Evolutionary conservation across 2,329 filamentous ascomycete species (phyloP), one percentile per base, ranked within the genome.

Genomic region (Exophiala sideris): DNA sequence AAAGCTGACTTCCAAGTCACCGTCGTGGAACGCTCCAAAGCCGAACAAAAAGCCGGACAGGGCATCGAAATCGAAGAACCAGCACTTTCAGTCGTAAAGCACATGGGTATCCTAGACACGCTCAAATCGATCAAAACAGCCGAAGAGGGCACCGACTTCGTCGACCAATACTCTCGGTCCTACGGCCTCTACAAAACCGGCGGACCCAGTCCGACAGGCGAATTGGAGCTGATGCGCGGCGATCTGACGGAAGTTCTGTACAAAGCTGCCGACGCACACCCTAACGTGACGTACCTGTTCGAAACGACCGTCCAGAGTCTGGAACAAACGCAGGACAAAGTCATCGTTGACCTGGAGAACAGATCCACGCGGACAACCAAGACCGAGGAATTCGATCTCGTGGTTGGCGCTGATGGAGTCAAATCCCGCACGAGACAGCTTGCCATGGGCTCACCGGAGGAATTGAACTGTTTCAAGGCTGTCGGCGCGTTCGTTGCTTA

Each of bases 21-120:
- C 21, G 56, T 64, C 47, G 36, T 61, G 48, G 62, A 64, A 52
- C 50, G 56, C 21, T 59, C 51, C 5, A 54, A 52, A 38, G 47
- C 56, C 44, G 41, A 38, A 35, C 55, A 57, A 29, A 54, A 54
- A 52, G 12, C 21, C n/a, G 61, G 61, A 29, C 60, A 62, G 48
- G 50, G 53, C 7, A 48, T 63, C 51, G 60, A 63, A 45, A 62
- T 63, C n/a, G 48, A 61, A 48, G 61, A 54, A 34, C 50, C 49
- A 34, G 61, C 60, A 38, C 36, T 61, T 21, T 21, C 50, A 21
- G 56, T 62, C 11, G 56, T 44, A 3, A 32, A 29, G 21, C 18
- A n/a, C 18, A 44, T 44, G 41, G 61, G 56, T 16, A 48, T 64
- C 24, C 46, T 62, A 12, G 52, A 58, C 18, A 42, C 48, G 21